Evolutionary conservation across 768 basidiomycete species (phyloP), one percentile per base, ranked within the genome.

Genomic region (Gyrodon lividus): DNA sequence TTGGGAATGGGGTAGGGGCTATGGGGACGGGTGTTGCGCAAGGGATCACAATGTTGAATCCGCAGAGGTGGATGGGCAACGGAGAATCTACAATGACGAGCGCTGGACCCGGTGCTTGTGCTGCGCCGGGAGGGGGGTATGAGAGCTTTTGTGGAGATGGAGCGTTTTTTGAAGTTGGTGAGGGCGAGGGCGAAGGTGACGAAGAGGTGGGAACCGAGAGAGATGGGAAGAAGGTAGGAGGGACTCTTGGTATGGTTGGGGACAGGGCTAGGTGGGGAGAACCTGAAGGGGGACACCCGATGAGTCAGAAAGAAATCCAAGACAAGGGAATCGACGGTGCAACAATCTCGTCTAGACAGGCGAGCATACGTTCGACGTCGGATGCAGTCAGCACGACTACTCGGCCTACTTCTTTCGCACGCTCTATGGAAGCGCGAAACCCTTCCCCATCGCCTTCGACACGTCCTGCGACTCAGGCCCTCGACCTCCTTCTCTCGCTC

Each of bases 401-500:
- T 2, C 42, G 34, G 24, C 26, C 26, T 14, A 40, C 54, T 14
- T 46, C 57, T 2, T 26, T 43, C 33, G 13, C 26, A 6, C 39
- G 34, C n/a, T 37, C 38, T 1, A 43, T 31, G 12, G 13, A 14
- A 10, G 43, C n/a, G 4, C 34, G n/a, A 7, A 45, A 23, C 3
- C 1, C 39, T 9, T 46, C 55, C 1, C 10, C 26, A 6, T 9
- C 47, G 0, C 42, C 53, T 5, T 50, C 59, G 5, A 2, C 20
- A 1, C 54, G 23, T n/a, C 43, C 56, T 16, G 16, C 47, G 8
- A 7, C 22, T 34, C 52, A 55, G 73, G 80, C 59, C 37, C 78
- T 99, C 3, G 94, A 98, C 59, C 78, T 97, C 5, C 72, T 98
- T 4, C 83, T 99, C 14, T 98, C 94, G 5, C 82, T 99, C 12